A percentile compares a stretch with the other conserved stretches of the same genome.
Conservation (phyloP, 2,329 filamentous ascomycete genomes). For the Aurifilum marmelostoma region DNA sequence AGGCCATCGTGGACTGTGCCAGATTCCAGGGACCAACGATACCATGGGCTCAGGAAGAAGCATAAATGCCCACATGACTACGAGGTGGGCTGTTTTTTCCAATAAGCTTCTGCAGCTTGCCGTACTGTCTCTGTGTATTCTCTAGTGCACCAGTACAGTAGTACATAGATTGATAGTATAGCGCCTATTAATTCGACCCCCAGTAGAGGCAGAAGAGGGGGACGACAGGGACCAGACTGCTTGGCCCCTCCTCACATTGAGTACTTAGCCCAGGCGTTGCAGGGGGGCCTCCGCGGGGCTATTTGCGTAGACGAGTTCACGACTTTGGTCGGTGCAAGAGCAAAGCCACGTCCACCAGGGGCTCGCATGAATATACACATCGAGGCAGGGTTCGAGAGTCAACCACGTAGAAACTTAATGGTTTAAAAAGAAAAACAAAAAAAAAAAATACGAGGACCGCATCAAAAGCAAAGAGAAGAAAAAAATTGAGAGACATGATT, state of each 20-base stretch:
- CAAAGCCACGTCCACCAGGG: conserved; percentile 9
- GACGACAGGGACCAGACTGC: neutral
- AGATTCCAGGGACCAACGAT: neutral
- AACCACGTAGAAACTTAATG: neutral
- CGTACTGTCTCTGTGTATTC: neutral
- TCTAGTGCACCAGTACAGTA: neutral
- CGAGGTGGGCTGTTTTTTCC: neutral
- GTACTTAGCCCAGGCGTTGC: neutral
- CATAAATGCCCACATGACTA: neutral
- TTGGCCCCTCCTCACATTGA: neutral
- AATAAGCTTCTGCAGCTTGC: neutral
- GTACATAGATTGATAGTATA: no score
- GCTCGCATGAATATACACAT: conserved; percentile 11
- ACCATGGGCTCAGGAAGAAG: neutral
- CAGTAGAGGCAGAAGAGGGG: neutral
- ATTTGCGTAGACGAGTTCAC: conserved; percentile 1
- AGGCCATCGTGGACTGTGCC: neutral
- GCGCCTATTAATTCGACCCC: neutral
- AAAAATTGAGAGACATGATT: neutral
- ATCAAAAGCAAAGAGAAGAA: neutral
- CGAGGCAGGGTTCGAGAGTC: neutral
- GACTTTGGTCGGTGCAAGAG: neutral
- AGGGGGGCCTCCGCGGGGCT: conserved; percentile 11
- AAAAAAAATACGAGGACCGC: neutral
- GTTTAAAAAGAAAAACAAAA: no score